phyloP scores from a whole-genome alignment of 495 filamentous ascomycete genomes.

The Aspergillus sclerotiicarbonarius region DNA sequence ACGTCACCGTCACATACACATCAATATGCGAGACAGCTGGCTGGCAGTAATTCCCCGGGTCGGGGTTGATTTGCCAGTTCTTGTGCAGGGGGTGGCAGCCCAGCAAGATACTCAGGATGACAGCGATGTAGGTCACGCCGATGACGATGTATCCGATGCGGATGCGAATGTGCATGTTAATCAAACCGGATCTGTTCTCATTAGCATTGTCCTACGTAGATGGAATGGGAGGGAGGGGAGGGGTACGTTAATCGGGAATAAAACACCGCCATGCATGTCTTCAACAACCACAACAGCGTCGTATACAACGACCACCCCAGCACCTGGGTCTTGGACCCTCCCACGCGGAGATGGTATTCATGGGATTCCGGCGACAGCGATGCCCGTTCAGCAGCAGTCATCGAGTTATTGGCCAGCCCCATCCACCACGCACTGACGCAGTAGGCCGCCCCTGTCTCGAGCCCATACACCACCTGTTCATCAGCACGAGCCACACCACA shows the following conservation, averaged over 20 bases:
- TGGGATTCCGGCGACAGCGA: conserved; percentile 39
- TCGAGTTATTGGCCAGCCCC: conserved; percentile 53
- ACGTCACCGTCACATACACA: conserved; percentile 46
- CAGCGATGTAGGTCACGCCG: conserved; percentile 50
- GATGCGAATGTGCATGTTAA: conserved; percentile 50
- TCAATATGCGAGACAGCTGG: conserved; percentile 48
- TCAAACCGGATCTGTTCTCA: conserved; percentile 40
- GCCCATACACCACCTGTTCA: conserved; percentile 28
- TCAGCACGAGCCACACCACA: background rate
- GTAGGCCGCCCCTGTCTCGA: conserved; percentile 48
- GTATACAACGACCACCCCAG: conserved; percentile 59
- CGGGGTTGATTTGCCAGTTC: conserved; percentile 58
- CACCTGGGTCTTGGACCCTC: conserved; percentile 58
- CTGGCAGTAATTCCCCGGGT: conserved; percentile 53
- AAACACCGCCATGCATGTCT: conserved; percentile 58
- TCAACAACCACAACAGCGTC: conserved; percentile 56
- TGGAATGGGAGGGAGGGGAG: background rate
- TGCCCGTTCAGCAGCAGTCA: conserved; percentile 49
- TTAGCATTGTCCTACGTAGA: conserved; percentile 12
- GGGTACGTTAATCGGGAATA: conserved; percentile 61
- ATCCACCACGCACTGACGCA: conserved; percentile 46
- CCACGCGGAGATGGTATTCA: conserved; percentile 50
- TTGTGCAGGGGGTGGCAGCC: conserved; percentile 52
- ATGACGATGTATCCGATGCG: conserved; percentile 53
- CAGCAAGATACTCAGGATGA: conserved; percentile 52